A percentile compares a stretch with the other conserved stretches of the same genome.
These are phyloP conservation scores for Rhododendron kiyosumense DNA, from an alignment of 148 eudicot species.

Conservation along the genomic window DNA sequence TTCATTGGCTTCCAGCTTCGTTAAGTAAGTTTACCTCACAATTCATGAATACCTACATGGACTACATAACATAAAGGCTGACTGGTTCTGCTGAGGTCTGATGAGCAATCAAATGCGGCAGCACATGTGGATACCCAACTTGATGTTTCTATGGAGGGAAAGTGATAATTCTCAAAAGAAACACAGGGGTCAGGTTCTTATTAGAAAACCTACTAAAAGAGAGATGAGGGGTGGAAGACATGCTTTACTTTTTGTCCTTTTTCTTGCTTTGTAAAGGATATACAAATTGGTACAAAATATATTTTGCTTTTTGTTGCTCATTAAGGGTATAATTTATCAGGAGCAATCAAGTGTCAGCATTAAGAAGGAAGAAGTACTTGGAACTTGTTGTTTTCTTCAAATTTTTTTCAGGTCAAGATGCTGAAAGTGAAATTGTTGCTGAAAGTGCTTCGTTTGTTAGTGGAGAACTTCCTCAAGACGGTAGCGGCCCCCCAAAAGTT, in stretches of 20 bases:
- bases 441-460: slow-evolving; percentile 64
- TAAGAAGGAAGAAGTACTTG: not conserved
- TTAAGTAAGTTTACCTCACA: not conserved
- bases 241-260: not conserved
- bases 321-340: not conserved
- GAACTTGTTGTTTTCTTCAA: not conserved
- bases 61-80: not conserved
- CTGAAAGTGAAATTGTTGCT: slow-evolving; percentile 47
- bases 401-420: slow-evolving; percentile 39
- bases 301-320: not conserved
- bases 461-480: slow-evolving; percentile 62
- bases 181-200: not conserved
- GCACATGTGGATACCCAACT: not conserved
- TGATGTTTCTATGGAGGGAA: not conserved
- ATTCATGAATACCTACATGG: not conserved
- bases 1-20: not conserved
- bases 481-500: slow-evolving; percentile 62
- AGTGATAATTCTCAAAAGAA: not conserved
- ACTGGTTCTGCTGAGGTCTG: not conserved
- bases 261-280: not conserved
- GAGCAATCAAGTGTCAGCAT: not conserved
- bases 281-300: not conserved
- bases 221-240: not conserved
- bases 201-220: not conserved
- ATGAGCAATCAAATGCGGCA: not conserved